Percentiles rank a stretch among this genome's conserved stretches.
Evolutionary conservation across 306 rosid genomes (phyloP).

Genomic region (Ochetophila trinervis): DNA sequence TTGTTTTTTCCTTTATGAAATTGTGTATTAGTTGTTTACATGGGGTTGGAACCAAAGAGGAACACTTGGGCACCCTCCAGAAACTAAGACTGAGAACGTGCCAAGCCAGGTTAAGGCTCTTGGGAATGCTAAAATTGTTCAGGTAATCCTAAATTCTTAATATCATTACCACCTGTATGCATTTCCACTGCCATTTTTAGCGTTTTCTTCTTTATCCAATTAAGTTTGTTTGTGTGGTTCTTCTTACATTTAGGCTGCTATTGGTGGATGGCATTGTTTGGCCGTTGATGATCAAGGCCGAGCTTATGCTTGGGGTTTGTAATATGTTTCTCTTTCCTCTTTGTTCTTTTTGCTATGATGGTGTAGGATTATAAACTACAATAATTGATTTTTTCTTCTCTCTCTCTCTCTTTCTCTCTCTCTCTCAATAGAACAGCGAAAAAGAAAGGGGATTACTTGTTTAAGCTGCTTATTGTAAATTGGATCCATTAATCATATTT

Average conservation of each 20-base stretch:
- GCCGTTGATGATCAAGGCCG: slow-evolving; percentile 98
- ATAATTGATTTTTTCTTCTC: background rate
- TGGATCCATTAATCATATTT: background rate
- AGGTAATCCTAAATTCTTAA: slow-evolving; percentile 44
- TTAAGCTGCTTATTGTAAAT: background rate
- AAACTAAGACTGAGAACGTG: slow-evolving; percentile 75
- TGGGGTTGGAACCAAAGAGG: slow-evolving; percentile 99
- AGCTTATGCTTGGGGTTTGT: slow-evolving; percentile 95
- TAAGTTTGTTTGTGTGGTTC: background rate
- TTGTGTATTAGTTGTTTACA: slow-evolving; percentile 65
- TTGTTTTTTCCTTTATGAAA: background rate
- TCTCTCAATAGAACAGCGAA: too few relatives aligned
- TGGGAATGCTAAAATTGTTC: slow-evolving; percentile 65
- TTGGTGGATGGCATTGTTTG: slow-evolving; percentile 99
- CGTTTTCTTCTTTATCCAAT: background rate
- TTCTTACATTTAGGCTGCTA: slow-evolving; percentile 67
- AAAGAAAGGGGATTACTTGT: background rate
- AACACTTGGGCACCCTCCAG: slow-evolving; percentile 87
- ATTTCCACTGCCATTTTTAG: background rate
- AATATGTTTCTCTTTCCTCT: background rate
- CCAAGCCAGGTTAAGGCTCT: slow-evolving; percentile 96
- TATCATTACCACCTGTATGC: background rate
- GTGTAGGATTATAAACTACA: background rate
- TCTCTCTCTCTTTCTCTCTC: too few relatives aligned
- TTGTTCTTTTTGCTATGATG: slow-evolving; percentile 9